Conservation (phyloP, 768 basidiomycete genomes). For the Tylopilus subfusipes region DNA sequence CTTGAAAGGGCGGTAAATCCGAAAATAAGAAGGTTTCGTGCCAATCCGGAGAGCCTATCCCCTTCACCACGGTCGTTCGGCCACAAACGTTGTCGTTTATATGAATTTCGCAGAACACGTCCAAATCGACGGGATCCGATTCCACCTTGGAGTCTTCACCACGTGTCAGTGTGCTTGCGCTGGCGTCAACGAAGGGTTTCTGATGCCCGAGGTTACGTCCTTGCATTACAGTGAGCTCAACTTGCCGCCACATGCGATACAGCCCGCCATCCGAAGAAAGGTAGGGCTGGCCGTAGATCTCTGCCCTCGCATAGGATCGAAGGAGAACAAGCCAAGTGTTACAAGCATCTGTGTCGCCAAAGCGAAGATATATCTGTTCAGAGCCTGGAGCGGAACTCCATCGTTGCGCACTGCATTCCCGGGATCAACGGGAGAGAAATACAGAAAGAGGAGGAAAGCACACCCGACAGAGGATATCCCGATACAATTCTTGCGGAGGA, state of each 20-base stretch:
- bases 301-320: conserved; percentile 76
- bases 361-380: conserved; percentile 74
- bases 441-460: conserved; percentile 17
- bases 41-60: conserved; percentile 71
- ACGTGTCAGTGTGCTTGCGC: conserved; percentile 25
- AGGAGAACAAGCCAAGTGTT: conserved; percentile 78
- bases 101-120: conserved; percentile 77
- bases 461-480: conserved; percentile 65
- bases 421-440: conserved; percentile 5
- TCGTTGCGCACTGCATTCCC: conserved; percentile 48
- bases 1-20: conserved; percentile 76
- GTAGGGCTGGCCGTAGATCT: conserved; percentile 65
- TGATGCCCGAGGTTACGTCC: conserved; percentile 67
- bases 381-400: conserved; percentile 49
- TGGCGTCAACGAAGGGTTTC: conserved; percentile 31
- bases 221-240: conserved; percentile 69
- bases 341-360: conserved; percentile 58
- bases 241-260: conserved; percentile 85
- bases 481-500: conserved; percentile 73
- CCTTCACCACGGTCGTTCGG: conserved; percentile 70
- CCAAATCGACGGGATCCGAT: conserved; percentile 56
- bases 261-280: conserved; percentile 63
- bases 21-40: conserved; percentile 72
- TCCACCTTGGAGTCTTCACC: conserved; percentile 37
- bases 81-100: conserved; percentile 66